These are phyloP conservation scores for Plasmodium blacklocki DNA, from an alignment of 169 alveolate species.

Conservation along the genomic window DNA sequence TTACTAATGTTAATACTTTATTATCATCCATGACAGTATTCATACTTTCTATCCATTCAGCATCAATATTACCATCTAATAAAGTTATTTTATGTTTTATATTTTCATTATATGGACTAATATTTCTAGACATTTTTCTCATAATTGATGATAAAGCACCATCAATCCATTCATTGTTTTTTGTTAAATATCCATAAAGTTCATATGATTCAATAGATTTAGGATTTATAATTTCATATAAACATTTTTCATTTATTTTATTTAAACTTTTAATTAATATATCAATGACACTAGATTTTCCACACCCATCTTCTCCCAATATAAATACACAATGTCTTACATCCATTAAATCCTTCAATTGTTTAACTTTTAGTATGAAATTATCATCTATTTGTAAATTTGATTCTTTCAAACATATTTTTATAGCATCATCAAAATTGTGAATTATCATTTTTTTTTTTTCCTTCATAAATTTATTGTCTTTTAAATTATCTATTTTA, in stretches of 20 bases:
- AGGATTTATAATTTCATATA: slow-evolving; percentile 95
- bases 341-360: slow-evolving; percentile 91
- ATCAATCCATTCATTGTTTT: slow-evolving; percentile 97
- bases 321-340: slow-evolving; percentile 97
- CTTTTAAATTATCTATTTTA: neutral
- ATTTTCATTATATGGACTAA: slow-evolving; percentile 90
- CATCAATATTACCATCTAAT: slow-evolving; percentile 98
- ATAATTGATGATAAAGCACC: slow-evolving; percentile 96
- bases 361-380: slow-evolving; percentile 88
- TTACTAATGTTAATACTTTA: slow-evolving; percentile 94
- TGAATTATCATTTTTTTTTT: neutral
- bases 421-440: slow-evolving; percentile 61
- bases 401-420: slow-evolving; percentile 42
- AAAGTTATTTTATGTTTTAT: slow-evolving; percentile 93
- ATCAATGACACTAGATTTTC: slow-evolving; percentile 96
- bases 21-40: slow-evolving; percentile 98
- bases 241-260: slow-evolving; percentile 90
- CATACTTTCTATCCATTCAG: slow-evolving; percentile 98
- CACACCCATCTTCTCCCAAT: slow-evolving; percentile 97
- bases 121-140: slow-evolving; percentile 94
- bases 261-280: slow-evolving; percentile 88
- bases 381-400: slow-evolving; percentile 70
- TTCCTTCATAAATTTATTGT: neutral
- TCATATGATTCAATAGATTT: slow-evolving; percentile 96
- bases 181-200: slow-evolving; percentile 95